Conservation (phyloP, 192 early-diverging fungal species). For the Coemansia sp. region DNA sequence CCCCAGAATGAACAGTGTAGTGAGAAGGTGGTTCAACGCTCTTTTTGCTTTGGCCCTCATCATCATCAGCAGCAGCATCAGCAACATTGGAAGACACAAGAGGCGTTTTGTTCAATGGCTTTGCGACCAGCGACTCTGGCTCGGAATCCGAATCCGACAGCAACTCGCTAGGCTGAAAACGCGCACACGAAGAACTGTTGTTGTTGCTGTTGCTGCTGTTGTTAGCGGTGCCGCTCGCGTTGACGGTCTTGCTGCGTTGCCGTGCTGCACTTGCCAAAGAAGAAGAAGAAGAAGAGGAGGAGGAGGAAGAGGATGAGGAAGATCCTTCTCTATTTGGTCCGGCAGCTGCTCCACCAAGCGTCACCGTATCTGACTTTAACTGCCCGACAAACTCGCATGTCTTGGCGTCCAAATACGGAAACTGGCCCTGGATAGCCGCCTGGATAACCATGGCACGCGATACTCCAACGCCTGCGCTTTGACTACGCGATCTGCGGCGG, state of each 20-base stretch:
- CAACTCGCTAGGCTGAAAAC: background rate
- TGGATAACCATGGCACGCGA: conserved; percentile 56
- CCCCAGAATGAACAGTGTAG: conserved; percentile 4
- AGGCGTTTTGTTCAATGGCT: background rate
- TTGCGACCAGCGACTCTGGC: background rate
- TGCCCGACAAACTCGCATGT: conserved; percentile 58
- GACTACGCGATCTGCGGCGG: conserved; percentile 48
- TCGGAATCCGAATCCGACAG: conserved; percentile 5
- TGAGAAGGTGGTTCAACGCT: background rate
- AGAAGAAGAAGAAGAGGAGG: background rate
- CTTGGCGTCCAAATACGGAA: conserved; percentile 52
- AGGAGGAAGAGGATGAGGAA: background rate
- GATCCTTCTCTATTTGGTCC: conserved; percentile 1
- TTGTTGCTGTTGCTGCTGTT: background rate
- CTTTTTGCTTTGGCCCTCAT: background rate
- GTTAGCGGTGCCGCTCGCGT: background rate
- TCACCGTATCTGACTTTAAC: conserved; percentile 45
- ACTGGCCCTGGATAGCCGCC: conserved; percentile 52
- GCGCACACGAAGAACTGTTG: background rate
- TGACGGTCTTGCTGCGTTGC: conserved; percentile 32
- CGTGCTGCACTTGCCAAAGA: conserved; percentile 9
- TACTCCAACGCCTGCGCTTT: conserved; percentile 53
- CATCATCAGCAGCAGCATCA: too few relatives aligned
- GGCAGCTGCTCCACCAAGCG: conserved; percentile 42
- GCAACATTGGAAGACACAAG: background rate